Conservation (phyloP, 345 rosid species). For the Eucalyptus urophylla region DNA sequence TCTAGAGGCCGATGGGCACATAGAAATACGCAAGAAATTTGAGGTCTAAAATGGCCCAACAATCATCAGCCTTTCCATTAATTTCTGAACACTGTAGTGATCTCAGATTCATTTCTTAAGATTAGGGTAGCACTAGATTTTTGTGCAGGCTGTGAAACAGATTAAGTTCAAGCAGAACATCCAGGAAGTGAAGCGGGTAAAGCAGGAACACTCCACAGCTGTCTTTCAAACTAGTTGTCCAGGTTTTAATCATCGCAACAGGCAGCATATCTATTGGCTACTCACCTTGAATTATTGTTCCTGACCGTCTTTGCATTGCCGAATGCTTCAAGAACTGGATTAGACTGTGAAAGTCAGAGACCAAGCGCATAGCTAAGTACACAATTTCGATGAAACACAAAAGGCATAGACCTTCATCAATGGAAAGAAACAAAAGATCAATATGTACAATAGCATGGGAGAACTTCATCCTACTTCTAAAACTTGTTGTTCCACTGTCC, state of each 20-base stretch:
- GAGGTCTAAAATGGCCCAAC: neutral
- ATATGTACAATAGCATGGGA: neutral
- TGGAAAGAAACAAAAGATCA: neutral
- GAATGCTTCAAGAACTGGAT: conserved; percentile 99
- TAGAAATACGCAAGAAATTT: neutral
- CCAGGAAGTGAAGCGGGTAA: neutral
- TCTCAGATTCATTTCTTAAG: neutral
- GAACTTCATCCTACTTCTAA: conserved; percentile 62
- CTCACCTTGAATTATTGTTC: conserved; percentile 96
- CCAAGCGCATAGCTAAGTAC: conserved; percentile 7
- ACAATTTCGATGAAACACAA: neutral
- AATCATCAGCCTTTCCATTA: neutral
- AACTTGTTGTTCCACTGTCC: conserved; percentile 99
- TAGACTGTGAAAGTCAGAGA: conserved; percentile 53
- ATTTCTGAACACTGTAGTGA: neutral
- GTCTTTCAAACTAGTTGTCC: neutral
- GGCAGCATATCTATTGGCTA: neutral
- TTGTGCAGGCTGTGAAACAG: neutral
- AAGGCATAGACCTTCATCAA: neutral
- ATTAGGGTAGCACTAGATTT: neutral
- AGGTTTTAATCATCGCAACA: neutral
- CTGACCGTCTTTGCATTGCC: conserved; percentile 99
- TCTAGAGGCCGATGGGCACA: neutral
- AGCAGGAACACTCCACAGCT: neutral
- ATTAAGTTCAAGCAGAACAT: neutral